Base-by-base conservation (phyloP, 345 rosid genomes). In the Clausena lansium region DNA sequence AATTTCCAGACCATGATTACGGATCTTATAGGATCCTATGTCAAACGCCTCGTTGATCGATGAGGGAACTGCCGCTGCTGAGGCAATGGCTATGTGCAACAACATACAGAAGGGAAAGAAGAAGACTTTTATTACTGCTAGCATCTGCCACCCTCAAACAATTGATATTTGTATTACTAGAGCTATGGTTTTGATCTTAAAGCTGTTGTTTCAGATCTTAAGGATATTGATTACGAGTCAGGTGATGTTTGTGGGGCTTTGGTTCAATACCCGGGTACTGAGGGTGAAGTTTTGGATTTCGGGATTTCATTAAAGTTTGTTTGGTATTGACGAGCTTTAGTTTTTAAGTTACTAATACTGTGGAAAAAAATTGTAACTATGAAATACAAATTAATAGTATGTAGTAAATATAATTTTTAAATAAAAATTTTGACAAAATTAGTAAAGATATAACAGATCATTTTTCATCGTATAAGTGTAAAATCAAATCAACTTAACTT, bases 71-170 rank as follows among this genome's bases (percentile, higher is more conserved):
- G 98, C 98, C 0, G 98, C 98, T 11, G 99, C 99, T 1, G 99
- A 96, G 88, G 99, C 99, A 7, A 94, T 94, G 99, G 94, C 99
- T 1, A 94, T 92, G 99, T 96, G 99, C 83, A 96, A 96, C 83
- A 90, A 91, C 67, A 94, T 96, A 27, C 86, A 61, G 13, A 96
- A 92, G 86, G 93, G 95, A 69, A 96, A 94, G 89, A 96, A 91
- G 90, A 96, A 94, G 85, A 94, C 98, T 30, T 96, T 92, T 79
- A 57, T 94, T 58, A 92, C 94, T 80, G 93, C 97, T 30, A 90
- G 70, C 75, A 94, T 90, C 79, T 94, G 98, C 70, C 99, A 96
- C 76, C 97, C 97, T 9, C 98, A 96, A 78, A 96, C 99, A 22
- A 94, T 94, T 75, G 99, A 96, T 80, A 86, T 92, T 71, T 96